Conservation (phyloP, 2,329 filamentous ascomycete species). For the Fusarium armeniacum region DNA sequence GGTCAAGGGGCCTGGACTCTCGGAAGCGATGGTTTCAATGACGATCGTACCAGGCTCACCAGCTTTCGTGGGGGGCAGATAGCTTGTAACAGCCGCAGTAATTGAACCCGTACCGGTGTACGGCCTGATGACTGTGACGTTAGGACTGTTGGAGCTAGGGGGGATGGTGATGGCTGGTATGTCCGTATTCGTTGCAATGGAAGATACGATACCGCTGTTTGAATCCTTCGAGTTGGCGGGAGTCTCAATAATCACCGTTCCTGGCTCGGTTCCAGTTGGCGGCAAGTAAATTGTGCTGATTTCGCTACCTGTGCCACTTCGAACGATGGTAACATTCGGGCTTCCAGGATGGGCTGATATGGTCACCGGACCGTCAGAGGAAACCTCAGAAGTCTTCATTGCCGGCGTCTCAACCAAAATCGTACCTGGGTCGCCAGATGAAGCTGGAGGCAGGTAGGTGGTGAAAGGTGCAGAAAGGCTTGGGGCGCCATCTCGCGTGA, state of each 20-base stretch:
- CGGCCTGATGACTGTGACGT: constrained; percentile 15
- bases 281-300: constrained; percentile 6
- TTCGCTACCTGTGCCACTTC: constrained; percentile 12
- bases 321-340: constrained; percentile 16
- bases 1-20: neutral
- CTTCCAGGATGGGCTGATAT: constrained; percentile 6
- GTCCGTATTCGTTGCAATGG: neutral
- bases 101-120: constrained; percentile 17
- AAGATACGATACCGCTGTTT: too few relatives aligned
- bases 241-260: constrained; percentile 23
- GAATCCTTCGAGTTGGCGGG: neutral
- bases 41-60: constrained; percentile 22
- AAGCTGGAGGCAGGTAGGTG: too few relatives aligned
- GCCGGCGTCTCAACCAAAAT: too few relatives aligned
- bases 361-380: neutral
- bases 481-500: too few relatives aligned
- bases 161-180: constrained; percentile 14
- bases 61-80: constrained; percentile 2
- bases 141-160: constrained; percentile 14
- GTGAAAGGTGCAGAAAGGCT: too few relatives aligned
- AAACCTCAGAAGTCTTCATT: too few relatives aligned
- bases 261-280: constrained; percentile 14
- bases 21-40: constrained; percentile 14
- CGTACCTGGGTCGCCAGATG: too few relatives aligned
- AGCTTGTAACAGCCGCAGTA: constrained; percentile 15